phyloP scores from a whole-genome alignment of 306 rosid genomes.

The Psophocarpus tetragonolobus region DNA sequence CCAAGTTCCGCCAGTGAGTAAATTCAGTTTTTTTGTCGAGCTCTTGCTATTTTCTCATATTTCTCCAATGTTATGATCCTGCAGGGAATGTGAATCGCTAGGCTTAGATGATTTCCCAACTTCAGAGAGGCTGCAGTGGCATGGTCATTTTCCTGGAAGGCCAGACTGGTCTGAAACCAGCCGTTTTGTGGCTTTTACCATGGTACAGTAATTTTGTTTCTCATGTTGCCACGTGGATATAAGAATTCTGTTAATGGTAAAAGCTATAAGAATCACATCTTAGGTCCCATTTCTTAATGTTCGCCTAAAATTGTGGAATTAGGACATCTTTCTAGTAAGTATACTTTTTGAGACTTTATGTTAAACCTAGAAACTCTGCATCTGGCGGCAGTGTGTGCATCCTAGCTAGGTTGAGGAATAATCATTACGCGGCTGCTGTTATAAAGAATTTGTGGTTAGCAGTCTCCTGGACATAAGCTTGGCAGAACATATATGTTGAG shows the following conservation, averaged over 20 bases:
- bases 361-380: neutral
- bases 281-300: neutral
- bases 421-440: neutral
- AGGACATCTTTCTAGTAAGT: conserved; percentile 4
- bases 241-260: neutral
- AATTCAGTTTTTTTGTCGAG: neutral
- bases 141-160: conserved; percentile 75
- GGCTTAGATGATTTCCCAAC: conserved; percentile 88
- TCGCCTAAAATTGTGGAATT: conserved; percentile 10
- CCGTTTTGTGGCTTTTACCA: conserved; percentile 87
- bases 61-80: conserved; percentile 34
- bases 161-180: conserved; percentile 91
- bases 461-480: conserved; percentile 2
- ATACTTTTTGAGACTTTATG: neutral
- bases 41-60: conserved; percentile 16
- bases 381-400: conserved; percentile 4
- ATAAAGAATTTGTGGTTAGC: neutral
- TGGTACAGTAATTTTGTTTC: conserved; percentile 52
- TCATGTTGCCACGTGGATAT: conserved; percentile 3
- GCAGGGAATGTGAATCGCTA: conserved; percentile 90
- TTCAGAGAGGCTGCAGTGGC: conserved; percentile 91
- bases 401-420: conserved; percentile 2
- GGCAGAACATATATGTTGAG: neutral
- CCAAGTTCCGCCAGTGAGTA: conserved; percentile 73
- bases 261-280: neutral